Evolutionary conservation across 345 rosid genomes (phyloP), one percentile per base, ranked within the genome.

Genomic region (Aethionema arabicum): DNA sequence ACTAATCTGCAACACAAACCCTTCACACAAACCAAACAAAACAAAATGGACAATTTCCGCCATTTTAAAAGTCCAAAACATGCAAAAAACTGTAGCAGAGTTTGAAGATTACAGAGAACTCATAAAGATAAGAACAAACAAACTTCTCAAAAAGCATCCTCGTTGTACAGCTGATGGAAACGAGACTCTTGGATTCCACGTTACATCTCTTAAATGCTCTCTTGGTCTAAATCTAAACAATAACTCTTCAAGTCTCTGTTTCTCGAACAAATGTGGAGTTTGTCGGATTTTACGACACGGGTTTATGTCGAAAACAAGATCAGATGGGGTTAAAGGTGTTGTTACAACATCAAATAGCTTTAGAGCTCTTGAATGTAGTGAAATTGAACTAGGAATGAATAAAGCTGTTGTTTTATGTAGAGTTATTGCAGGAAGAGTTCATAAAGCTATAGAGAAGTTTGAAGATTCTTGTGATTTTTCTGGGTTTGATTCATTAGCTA

Each of bases 161-260:
- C 90, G 97, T 0, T 82, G 85, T 65, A 48, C 78, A 37, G 97
- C 91, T 0, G 97, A 87, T 61, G 97, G 95, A 9, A 90, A 86
- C 35, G 91, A 82, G 78, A 77, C 86, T 5, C 72, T 85, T 47
- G 80, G 90, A 30, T 90, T 87, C 69, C 68, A 83, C 42, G 83
- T 84, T 30, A 75, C 90, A 4, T 63, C 56, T 4, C 54, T 79
- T 14, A 56, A 80, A 5, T 90, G 97, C 56, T 36, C 79, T 4
- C 81, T 87, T 0, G 87, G 86, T n/a, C 31, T 21, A 8, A 43
- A 65, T n/a, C 31, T 21, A 8, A 43, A 65, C 9, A 60, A 64
- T 39, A 63, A 48, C 11, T 74, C 80, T 35, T 77, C 76, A 16
- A 72, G 74, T 45, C 77, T 79, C 0, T 90, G 95, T 67, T 35